Base-by-base conservation (phyloP, 2,329 filamentous ascomycete species). In the Akanthomyces uredinophilus region DNA sequence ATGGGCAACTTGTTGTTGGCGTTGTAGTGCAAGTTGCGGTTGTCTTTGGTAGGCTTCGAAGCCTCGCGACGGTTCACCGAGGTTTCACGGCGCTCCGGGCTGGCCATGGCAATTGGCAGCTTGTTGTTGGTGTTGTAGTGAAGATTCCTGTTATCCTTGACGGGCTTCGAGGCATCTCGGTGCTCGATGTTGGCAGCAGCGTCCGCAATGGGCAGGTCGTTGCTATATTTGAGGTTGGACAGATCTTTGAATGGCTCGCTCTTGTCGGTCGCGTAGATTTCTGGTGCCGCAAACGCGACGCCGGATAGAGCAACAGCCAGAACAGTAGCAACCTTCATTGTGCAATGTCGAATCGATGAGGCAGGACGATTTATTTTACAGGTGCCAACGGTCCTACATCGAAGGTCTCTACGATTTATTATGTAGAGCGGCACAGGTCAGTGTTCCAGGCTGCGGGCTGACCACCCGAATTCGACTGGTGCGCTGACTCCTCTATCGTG, bases 1-100 rank as follows among this genome's bases (percentile, higher is more conserved):
- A 57, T 22, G 22, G 54, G 54, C 41, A 57, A 22, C 43, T 18
- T 47, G 10, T 16, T 24, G 51, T 29, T 29, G 29, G 54, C n/a
- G 46, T 59, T 51, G 59, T 62, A 62, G 46, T 43, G 37, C 14
- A 62, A 24, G 8, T 62, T 56, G 20, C 60, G 52, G 27, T 57
- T 57, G 24, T 62, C 60, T 14, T 52, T 62, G 37, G 57, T n/a
- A 5, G 55, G 55, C 43, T 37, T 27, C 5, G 37, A 7, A 11
- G 53, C 46, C 47, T 62, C 47, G 6, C 52, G 60, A 11, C 39
- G 52, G 18, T 51, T 22, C 8, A 39, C 7, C 6, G 6, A 27
- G 24, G 11, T 20, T 39, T 3, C 37, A 39, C 37, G 37, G 13
- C 14, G 37, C 14, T 39, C 37, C 5, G 37, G 37, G 13, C 4